These are phyloP conservation scores for Daldinia decipiens DNA, from an alignment of 495 filamentous ascomycete species.

Conservation along the genomic window DNA sequence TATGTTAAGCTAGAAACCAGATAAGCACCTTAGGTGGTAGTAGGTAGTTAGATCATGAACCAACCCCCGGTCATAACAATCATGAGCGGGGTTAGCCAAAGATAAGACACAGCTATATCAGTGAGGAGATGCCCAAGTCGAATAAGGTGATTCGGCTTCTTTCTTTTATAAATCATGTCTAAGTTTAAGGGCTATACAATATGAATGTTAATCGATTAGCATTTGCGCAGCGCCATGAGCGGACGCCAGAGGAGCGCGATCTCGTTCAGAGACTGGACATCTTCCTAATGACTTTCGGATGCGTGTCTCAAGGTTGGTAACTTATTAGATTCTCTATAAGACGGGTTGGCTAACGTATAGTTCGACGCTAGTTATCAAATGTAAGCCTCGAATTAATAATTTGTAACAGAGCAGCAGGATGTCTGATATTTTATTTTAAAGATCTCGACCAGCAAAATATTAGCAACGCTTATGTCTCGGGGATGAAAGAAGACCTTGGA, in stretches of 20 bases:
- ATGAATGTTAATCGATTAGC: slow-evolving; percentile 30
- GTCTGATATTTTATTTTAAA: slow-evolving; percentile 33
- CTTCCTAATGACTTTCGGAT: slow-evolving; percentile 57
- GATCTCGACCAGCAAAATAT: slow-evolving; percentile 57
- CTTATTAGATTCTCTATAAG: not conserved
- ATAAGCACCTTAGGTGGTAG: too few species aligned
- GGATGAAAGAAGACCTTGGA: slow-evolving; percentile 57
- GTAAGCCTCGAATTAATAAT: slow-evolving; percentile 14
- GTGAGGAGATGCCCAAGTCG: slow-evolving; percentile 24
- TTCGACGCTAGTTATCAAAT: slow-evolving; percentile 49
- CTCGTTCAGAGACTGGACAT: slow-evolving; percentile 53
- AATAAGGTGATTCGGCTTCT: not conserved
- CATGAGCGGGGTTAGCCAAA: slow-evolving; percentile 39
- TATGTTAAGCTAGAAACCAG: slow-evolving; percentile 8
- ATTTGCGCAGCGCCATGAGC: slow-evolving; percentile 41
- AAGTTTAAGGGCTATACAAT: not conserved
- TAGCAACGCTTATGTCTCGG: slow-evolving; percentile 56
- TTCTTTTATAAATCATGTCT: not conserved
- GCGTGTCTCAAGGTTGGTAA: slow-evolving; percentile 51
- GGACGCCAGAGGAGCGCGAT: slow-evolving; percentile 49
- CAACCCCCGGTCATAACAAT: slow-evolving; percentile 16
- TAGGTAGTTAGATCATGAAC: slow-evolving; percentile 7
- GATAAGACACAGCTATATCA: slow-evolving; percentile 39
- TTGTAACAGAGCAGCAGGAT: not conserved
- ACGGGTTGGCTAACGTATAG: slow-evolving; percentile 8